Evolutionary conservation across 129 eudicot species (phyloP), one percentile per base, ranked within the genome.

Genomic region (Pseudognaphalium luteoalbum): DNA sequence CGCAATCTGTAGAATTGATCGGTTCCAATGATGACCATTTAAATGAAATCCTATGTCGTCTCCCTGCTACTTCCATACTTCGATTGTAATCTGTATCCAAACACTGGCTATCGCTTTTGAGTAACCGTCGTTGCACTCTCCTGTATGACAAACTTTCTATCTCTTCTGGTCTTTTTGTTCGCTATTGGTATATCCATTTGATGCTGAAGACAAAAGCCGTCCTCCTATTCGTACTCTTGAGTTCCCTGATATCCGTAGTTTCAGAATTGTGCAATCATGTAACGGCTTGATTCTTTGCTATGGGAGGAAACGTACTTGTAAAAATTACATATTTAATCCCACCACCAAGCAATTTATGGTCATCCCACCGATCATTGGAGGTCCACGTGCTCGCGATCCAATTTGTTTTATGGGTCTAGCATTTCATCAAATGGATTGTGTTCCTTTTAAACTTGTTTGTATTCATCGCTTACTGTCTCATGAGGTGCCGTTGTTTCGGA

Each of bases 371-470:
- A n/a, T 70, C 60, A 32, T 34, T 0, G 61, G 74, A 21, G 74
- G 74, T 28, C 7, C 4, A 37, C 14, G 28, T 22, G 74, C 28
- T 11, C 4, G 39, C 9, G 12, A 28, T 0, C 3, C 5, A 4
- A 28, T 47, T 20, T 29, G 37, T 25, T 70, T 70, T 69, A 69
- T 69, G 73, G 37, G 73, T 22, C 59, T 69, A 15, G 73, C 73
- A 22, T 69, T 20, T 69, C 73, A 69, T 69, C 59, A 41, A 41
- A 42, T 37, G 19, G 73, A 69, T 69, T 69, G 57, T 69, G 59
- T 51, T 42, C 58, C 42, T 17, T 69, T 41, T 58, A 69, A 44
- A 29, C n/a, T 69, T 69, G 9, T 69, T 25, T 69, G 73, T 22
- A 9, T 70, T 47, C 61, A 0, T 70, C 37, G 11, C 5, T 33